These are phyloP conservation scores for Aspergillus costaricaensis DNA, from an alignment of 2,329 filamentous ascomycete species.

Conservation along the genomic window DNA sequence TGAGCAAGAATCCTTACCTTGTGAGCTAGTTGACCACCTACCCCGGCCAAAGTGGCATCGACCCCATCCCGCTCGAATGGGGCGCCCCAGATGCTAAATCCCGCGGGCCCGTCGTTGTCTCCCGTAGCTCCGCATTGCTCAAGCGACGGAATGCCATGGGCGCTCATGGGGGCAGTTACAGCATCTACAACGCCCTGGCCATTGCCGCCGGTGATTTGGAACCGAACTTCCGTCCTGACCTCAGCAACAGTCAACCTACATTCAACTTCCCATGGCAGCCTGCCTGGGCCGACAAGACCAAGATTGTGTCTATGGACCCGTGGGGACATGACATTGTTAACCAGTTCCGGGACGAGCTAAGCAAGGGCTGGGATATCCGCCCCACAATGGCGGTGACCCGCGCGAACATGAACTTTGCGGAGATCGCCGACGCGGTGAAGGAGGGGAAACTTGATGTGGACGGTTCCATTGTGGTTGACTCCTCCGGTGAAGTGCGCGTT, in stretches of 20 bases:
- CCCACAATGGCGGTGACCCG: slow-evolving; percentile 91
- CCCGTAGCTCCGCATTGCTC: slow-evolving; percentile 31
- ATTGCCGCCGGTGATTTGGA: slow-evolving; percentile 88
- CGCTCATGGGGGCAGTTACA: slow-evolving; percentile 86
- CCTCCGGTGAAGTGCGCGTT: slow-evolving; percentile 82
- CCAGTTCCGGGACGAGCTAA: slow-evolving; percentile 73
- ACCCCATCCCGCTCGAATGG: slow-evolving; percentile 87
- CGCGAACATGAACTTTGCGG: slow-evolving; percentile 94
- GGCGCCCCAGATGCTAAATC: slow-evolving; percentile 72
- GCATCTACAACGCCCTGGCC: slow-evolving; percentile 91
- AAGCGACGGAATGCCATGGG: slow-evolving; percentile 57
- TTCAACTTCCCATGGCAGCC: slow-evolving; percentile 84
- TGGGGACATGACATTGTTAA: slow-evolving; percentile 85
- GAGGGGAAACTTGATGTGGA: slow-evolving; percentile 75
- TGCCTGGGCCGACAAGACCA: slow-evolving; percentile 84
- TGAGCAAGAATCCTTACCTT: slow-evolving; percentile 14
- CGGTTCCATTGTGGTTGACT: slow-evolving; percentile 86
- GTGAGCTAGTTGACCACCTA: slow-evolving; percentile 68
- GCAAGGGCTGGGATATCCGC: slow-evolving; percentile 71
- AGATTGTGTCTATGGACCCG: slow-evolving; percentile 97
- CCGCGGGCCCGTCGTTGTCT: slow-evolving; percentile 87
- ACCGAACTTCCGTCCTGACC: slow-evolving; percentile 74
- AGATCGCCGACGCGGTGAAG: slow-evolving; percentile 85
- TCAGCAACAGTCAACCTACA: slow-evolving; percentile 89
- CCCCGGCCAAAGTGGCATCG: slow-evolving; percentile 89